A percentile compares a stretch with the other conserved stretches of the same genome.
Evolutionary conservation across 257 asterid species (phyloP).

Genomic region (Mitragyna speciosa): DNA sequence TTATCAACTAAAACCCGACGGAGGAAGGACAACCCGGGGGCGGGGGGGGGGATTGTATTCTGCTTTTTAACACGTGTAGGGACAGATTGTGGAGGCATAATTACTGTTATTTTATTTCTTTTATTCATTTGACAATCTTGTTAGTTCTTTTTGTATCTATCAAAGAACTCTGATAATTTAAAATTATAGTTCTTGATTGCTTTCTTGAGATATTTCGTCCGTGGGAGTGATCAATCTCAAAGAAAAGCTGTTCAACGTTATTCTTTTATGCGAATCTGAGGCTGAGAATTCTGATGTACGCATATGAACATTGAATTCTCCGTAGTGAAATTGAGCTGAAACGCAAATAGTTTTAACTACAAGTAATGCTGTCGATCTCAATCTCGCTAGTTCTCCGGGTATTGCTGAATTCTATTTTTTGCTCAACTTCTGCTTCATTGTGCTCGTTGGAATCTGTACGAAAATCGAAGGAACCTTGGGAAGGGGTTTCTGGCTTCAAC

Average conservation of each 20-base stretch:
- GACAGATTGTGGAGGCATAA: constrained; percentile 2
- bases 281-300: not conserved
- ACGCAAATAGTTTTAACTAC: not conserved
- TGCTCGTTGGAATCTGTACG: not conserved
- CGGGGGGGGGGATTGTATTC: not conserved
- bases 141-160: not conserved
- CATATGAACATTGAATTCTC: not conserved
- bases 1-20: not conserved
- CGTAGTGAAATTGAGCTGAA: not conserved
- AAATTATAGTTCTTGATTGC: not conserved
- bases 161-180: not conserved
- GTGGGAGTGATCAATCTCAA: not conserved
- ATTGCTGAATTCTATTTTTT: not conserved
- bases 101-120: not conserved
- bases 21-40: too few species aligned
- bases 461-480: not conserved
- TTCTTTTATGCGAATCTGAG: not conserved
- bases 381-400: not conserved
- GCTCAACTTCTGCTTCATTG: not conserved
- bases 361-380: constrained; percentile 2
- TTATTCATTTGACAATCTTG: not conserved
- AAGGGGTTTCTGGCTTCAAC: constrained; percentile 11
- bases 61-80: not conserved
- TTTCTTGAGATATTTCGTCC: too few species aligned
- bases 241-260: not conserved